Evolutionary conservation across 2,329 filamentous ascomycete species (phyloP).

Genomic region (Diaporthe citriasiana): DNA sequence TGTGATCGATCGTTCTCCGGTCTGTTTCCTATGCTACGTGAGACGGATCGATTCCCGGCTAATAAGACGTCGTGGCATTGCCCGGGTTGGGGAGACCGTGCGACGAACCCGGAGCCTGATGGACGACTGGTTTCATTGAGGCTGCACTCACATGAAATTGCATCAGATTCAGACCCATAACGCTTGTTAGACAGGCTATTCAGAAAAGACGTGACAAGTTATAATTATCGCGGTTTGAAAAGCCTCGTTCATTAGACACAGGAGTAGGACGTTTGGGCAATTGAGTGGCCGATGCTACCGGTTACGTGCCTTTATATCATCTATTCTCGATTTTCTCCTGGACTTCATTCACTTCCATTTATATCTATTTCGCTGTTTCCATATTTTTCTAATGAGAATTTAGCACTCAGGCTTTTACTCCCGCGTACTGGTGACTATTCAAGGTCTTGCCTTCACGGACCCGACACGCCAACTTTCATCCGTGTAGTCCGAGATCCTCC

Average conservation of each 20-base stretch:
- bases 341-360: not conserved
- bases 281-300: no score
- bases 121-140: not conserved
- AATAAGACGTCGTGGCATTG: not conserved
- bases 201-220: no score
- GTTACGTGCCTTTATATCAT: not conserved
- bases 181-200: no score
- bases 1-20: not conserved
- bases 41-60: not conserved
- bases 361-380: not conserved
- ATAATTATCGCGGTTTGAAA: no score
- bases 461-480: conserved; percentile 3
- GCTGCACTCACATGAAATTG: not conserved
- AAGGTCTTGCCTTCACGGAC: not conserved
- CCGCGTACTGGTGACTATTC: not conserved
- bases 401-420: not conserved
- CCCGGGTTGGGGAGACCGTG: not conserved
- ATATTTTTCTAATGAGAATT: not conserved
- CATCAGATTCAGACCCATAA: no score
- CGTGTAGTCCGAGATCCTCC: conserved; percentile 47
- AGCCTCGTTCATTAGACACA: no score
- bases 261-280: no score
- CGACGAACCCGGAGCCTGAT: not conserved
- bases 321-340: not conserved
- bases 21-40: not conserved